A percentile compares a stretch with the other conserved stretches of the same genome.
These are phyloP conservation scores for Penicillium brevicompactum DNA, from an alignment of 2,329 filamentous ascomycete species.

Conservation along the genomic window DNA sequence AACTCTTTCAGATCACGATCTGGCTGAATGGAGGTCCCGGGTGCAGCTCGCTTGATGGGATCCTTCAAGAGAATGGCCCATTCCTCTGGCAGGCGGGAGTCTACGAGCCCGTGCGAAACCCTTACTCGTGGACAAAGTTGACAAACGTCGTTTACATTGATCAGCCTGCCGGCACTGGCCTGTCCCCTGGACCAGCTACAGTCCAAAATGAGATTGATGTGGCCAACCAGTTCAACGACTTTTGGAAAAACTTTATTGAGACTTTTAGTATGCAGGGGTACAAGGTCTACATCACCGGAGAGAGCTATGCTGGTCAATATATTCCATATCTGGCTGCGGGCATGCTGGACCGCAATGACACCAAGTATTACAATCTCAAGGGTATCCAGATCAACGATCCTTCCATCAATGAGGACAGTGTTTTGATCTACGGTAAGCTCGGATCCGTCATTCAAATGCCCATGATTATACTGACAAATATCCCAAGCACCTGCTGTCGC, in stretches of 20 bases:
- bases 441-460: neutral
- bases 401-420: slow-evolving; percentile 56
- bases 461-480: slow-evolving; percentile 2
- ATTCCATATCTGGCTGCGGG: slow-evolving; percentile 73
- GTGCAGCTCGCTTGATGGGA: slow-evolving; percentile 63
- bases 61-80: slow-evolving; percentile 75
- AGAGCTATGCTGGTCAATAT: slow-evolving; percentile 69
- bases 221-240: slow-evolving; percentile 72
- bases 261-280: slow-evolving; percentile 68
- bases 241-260: slow-evolving; percentile 74
- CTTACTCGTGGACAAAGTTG: slow-evolving; percentile 70
- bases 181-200: slow-evolving; percentile 65
- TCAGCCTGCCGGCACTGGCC: slow-evolving; percentile 62
- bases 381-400: slow-evolving; percentile 76
- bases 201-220: slow-evolving; percentile 69
- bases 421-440: slow-evolving; percentile 51
- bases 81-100: slow-evolving; percentile 72
- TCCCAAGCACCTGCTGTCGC: slow-evolving; percentile 39
- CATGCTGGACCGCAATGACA: slow-evolving; percentile 70
- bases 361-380: slow-evolving; percentile 66
- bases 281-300: slow-evolving; percentile 74
- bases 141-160: slow-evolving; percentile 70
- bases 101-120: slow-evolving; percentile 63
- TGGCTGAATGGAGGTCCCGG: slow-evolving; percentile 56
- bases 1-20: slow-evolving; percentile 31